Evolutionary conservation across 768 basidiomycete genomes (phyloP).

Genomic region (Mrakia gelida): DNA sequence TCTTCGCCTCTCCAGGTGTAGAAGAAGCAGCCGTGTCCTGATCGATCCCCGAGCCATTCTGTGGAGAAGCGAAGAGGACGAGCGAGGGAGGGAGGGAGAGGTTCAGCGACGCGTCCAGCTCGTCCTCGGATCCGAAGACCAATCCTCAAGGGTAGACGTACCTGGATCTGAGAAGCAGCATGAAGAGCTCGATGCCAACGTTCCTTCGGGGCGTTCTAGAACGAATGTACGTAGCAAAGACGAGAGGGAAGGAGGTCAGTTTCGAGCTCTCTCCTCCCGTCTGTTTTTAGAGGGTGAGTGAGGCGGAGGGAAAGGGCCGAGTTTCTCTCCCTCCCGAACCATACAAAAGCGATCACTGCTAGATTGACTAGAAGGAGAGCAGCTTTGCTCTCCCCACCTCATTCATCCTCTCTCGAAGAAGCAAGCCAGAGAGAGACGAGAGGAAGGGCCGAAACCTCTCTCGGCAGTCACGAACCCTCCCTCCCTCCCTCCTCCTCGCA

Average conservation of each 20-base stretch:
- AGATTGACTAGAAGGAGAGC: too few species aligned
- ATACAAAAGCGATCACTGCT: not conserved
- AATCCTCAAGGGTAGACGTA: not conserved
- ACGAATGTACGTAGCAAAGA: too few species aligned
- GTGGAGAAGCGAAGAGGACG: not conserved
- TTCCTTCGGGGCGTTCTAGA: constrained; percentile 18
- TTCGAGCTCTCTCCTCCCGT: not conserved
- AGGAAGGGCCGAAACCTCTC: too few species aligned
- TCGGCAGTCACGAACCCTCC: too few species aligned
- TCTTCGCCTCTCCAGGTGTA: not conserved
- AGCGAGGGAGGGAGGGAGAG: not conserved
- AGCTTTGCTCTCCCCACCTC: not conserved
- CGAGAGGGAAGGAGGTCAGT: not conserved
- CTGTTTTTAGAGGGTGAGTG: too few species aligned
- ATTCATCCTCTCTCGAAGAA: too few species aligned
- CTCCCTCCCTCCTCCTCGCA: not conserved
- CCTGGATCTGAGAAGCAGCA: constrained; percentile 19
- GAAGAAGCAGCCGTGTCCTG: not conserved
- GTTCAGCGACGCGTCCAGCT: not conserved
- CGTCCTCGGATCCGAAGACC: not conserved
- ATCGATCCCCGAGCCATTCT: not conserved
- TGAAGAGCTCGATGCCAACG: constrained; percentile 29
- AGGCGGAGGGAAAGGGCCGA: too few species aligned
- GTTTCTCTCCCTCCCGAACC: not conserved
- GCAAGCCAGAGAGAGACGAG: too few species aligned